Evolutionary conservation across 139 green algal species (phyloP).

Genomic region (Spirogloea muscicola): DNA sequence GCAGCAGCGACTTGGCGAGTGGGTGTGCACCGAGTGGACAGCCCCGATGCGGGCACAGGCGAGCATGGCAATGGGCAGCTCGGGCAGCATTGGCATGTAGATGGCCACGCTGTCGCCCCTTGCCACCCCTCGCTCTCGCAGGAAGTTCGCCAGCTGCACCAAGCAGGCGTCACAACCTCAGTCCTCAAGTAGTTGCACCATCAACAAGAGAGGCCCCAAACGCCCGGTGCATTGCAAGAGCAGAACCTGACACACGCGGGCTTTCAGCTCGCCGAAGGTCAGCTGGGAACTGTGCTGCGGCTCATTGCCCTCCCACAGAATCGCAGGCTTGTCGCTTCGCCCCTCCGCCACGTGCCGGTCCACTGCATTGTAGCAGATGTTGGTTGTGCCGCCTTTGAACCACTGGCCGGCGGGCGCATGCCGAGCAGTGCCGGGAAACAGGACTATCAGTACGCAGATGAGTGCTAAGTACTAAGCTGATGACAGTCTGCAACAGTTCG

Average conservation of each 20-base stretch:
- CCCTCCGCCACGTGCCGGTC: constrained; percentile 63
- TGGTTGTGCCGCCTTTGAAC: constrained; percentile 75
- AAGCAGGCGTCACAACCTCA: too few relatives aligned
- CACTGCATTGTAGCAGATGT: constrained; percentile 81
- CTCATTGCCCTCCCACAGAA: constrained; percentile 85
- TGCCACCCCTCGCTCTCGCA: constrained; percentile 74
- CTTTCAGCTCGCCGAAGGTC: constrained; percentile 66
- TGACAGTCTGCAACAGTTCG: too few relatives aligned
- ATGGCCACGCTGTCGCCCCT: constrained; percentile 82
- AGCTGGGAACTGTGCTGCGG: constrained; percentile 53
- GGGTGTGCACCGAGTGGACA: constrained; percentile 32
- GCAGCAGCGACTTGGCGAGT: too few relatives aligned
- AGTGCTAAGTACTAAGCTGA: too few relatives aligned
- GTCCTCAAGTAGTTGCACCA: too few relatives aligned
- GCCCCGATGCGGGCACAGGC: constrained; percentile 90
- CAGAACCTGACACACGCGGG: constrained; percentile 54
- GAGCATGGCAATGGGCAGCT: constrained; percentile 80
- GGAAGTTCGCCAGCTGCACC: constrained; percentile 76
- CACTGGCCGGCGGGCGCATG: too few relatives aligned
- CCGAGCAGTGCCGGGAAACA: too few relatives aligned
- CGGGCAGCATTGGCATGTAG: constrained; percentile 96
- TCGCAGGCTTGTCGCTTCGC: constrained; percentile 53
- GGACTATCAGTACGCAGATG: too few relatives aligned
- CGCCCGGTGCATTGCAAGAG: too few relatives aligned
- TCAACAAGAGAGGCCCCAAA: too few relatives aligned